These are phyloP conservation scores for Monosporascus cannonballus DNA, from an alignment of 2,329 filamentous ascomycete species.

Conservation along the genomic window DNA sequence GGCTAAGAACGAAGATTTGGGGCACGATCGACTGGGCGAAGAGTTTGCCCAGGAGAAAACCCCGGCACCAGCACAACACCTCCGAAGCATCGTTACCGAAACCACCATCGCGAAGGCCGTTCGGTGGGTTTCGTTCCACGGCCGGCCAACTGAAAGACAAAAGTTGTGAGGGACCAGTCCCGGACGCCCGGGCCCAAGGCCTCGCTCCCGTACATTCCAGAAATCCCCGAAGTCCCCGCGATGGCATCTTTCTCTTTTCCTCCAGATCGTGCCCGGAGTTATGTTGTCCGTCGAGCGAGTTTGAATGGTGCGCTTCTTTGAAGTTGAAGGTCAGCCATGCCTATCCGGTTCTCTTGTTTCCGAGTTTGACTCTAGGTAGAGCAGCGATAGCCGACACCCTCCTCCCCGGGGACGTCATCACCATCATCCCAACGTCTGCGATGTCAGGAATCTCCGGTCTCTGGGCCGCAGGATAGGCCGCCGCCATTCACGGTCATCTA, in stretches of 20 bases:
- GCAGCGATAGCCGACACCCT: neutral
- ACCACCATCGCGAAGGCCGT: neutral
- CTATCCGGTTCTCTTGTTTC: no score
- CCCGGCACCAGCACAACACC: slow-evolving; percentile 19
- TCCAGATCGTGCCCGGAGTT: slow-evolving; percentile 24
- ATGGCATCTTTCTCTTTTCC: slow-evolving; percentile 6
- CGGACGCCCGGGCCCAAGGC: neutral
- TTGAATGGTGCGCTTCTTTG: neutral
- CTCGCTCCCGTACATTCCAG: neutral
- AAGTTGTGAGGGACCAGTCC: neutral
- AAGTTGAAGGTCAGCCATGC: neutral
- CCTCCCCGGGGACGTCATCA: slow-evolving; percentile 4
- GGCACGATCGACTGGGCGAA: slow-evolving; percentile 22
- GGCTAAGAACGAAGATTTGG: slow-evolving; percentile 9
- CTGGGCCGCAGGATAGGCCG: slow-evolving; percentile 14
- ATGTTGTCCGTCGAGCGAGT: slow-evolving; percentile 8
- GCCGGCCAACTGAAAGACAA: slow-evolving; percentile 1
- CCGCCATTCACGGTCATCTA: slow-evolving; percentile 17
- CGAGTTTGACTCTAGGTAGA: no score
- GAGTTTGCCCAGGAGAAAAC: slow-evolving; percentile 18
- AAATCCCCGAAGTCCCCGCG: neutral
- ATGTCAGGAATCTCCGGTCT: slow-evolving; percentile 15
- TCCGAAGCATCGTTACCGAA: slow-evolving; percentile 18
- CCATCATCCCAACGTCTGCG: slow-evolving; percentile 10
- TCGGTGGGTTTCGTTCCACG: slow-evolving; percentile 1